Evolutionary conservation across 202 grass and related monocot species (phyloP).

Genomic region (Carex arenaria): DNA sequence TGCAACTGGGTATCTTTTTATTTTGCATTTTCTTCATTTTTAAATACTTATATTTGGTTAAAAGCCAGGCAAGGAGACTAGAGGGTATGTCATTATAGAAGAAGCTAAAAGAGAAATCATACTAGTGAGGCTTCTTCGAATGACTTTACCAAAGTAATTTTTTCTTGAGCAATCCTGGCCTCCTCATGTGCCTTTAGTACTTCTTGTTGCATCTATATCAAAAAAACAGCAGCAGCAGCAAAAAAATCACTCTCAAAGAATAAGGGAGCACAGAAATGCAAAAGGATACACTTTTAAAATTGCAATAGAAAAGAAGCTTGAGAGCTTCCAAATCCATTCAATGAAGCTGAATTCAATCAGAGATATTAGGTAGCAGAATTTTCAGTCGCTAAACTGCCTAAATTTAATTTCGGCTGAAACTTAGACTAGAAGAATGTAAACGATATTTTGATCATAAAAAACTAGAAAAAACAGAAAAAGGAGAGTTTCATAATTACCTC

Average conservation of each 20-base stretch:
- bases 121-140: conserved; percentile 35
- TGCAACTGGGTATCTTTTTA: not conserved
- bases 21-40: not conserved
- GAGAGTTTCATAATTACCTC: conserved; percentile 34
- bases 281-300: not conserved
- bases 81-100: not conserved
- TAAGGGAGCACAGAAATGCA: not conserved
- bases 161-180: conserved; percentile 16
- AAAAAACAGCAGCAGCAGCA: conserved; percentile 8
- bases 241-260: not conserved
- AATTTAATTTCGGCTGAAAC: not conserved
- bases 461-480: conserved; percentile 2
- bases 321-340: not conserved
- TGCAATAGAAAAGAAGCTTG: not conserved
- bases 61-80: not conserved
- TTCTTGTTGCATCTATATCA: conserved; percentile 43
- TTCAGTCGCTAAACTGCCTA: not conserved
- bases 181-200: too few relatives aligned
- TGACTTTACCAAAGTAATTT: conserved; percentile 30
- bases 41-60: conserved; percentile 14
- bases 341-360: not conserved
- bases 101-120: conserved; percentile 13
- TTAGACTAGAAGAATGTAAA: conserved; percentile 5
- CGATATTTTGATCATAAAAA: conserved; percentile 4
- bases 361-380: not conserved